These are phyloP conservation scores for Xylaria digitata DNA, from an alignment of 2,329 filamentous ascomycete genomes.

Conservation along the genomic window DNA sequence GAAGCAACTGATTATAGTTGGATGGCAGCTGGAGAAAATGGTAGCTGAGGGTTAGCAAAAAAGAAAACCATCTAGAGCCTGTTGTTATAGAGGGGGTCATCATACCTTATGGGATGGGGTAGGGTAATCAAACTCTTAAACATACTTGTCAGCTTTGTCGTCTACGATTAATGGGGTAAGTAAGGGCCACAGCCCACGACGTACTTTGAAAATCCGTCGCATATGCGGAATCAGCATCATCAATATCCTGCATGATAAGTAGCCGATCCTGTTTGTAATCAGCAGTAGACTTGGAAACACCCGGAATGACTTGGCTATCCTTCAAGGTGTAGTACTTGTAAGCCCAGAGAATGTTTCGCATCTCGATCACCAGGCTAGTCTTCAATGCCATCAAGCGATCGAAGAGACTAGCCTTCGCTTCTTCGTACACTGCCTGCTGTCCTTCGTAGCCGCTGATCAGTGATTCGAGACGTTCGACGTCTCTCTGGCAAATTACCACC, in stretches of 20 bases:
- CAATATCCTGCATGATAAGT: no score
- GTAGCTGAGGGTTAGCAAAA: no score
- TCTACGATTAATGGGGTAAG: no score
- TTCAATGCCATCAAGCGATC: background rate
- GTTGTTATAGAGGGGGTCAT: no score
- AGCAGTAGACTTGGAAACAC: background rate
- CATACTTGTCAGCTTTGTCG: no score
- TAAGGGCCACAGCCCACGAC: no score
- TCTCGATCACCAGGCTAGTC: background rate
- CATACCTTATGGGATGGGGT: no score
- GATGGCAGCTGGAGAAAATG: background rate
- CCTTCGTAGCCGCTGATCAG: background rate
- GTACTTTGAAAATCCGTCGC: no score
- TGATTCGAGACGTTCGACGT: background rate
- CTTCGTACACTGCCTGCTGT: background rate
- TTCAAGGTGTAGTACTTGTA: constrained; percentile 12
- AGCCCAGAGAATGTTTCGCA: constrained; percentile 10
- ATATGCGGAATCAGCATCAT: no score
- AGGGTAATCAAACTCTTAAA: no score
- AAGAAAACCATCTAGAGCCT: no score
- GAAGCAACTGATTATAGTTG: constrained; percentile 1
- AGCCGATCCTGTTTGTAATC: no score
- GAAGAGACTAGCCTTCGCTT: constrained; percentile 2
- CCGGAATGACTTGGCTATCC: background rate
- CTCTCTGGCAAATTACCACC: background rate